Conservation (phyloP, 2,329 filamentous ascomycete species). For the Dothideomycetidae sp. region DNA sequence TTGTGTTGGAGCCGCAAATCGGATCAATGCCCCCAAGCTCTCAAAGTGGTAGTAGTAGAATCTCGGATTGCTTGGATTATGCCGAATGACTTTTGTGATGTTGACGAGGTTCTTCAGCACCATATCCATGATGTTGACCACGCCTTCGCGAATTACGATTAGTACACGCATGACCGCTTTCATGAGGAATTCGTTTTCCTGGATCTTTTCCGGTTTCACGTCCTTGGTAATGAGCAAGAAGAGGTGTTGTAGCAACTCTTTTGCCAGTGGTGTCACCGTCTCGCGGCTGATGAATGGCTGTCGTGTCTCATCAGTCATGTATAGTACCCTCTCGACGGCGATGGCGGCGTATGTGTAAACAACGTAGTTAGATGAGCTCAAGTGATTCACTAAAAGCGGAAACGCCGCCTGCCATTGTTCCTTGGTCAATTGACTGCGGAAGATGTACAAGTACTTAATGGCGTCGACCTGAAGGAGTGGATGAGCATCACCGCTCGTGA, state of each 20-base stretch:
- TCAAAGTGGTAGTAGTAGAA: conserved; percentile 99
- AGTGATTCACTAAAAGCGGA: conserved; percentile 76
- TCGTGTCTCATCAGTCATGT: conserved; percentile 60
- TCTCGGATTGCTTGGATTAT: conserved; percentile 90
- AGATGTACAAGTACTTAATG: conserved; percentile 95
- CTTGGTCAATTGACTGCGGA: conserved; percentile 85
- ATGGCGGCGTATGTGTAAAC: conserved; percentile 97
- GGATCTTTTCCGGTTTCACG: conserved; percentile 73
- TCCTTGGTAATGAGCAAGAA: conserved; percentile 86
- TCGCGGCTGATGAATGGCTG: conserved; percentile 65
- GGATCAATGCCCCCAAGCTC: conserved; percentile 76
- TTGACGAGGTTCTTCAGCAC: conserved; percentile 73
- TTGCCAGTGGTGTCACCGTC: conserved; percentile 67
- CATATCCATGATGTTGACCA: conserved; percentile 57
- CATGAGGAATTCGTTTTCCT: conserved; percentile 98
- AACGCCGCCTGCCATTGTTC: conserved; percentile 86
- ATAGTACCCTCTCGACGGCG: conserved; percentile 84
- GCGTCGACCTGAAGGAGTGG: conserved; percentile 92
- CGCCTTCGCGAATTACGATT: conserved; percentile 78
- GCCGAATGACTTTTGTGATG: conserved; percentile 82
- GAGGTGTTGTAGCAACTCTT: conserved; percentile 75
- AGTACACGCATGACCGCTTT: conserved; percentile 95
- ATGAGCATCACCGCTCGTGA: conserved; percentile 57
- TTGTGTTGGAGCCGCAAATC: conserved; percentile 54
- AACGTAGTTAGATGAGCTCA: conserved; percentile 83